Percentiles rank a stretch among this genome's conserved stretches.
Conservation (phyloP, 306 rosid genomes). For the Cucurbita maxima region DNA sequence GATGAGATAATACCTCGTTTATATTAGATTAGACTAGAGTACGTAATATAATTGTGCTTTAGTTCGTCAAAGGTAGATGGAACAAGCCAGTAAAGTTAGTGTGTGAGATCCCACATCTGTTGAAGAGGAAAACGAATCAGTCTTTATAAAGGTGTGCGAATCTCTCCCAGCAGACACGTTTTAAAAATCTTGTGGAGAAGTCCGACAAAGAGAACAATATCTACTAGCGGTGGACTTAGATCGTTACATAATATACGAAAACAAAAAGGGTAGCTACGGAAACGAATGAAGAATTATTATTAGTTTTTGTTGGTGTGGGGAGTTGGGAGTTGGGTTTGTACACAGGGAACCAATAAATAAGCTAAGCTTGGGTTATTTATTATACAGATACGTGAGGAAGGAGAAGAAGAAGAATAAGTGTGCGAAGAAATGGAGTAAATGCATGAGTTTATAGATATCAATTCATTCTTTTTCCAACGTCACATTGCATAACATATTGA, state of each 20-base stretch:
- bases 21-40: neutral
- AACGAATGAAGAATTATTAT: neutral
- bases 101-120: too few relatives aligned
- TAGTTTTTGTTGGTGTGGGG: neutral
- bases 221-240: too few relatives aligned
- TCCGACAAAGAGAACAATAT: too few relatives aligned
- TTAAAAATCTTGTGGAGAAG: too few relatives aligned
- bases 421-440: neutral
- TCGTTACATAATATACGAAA: too few relatives aligned
- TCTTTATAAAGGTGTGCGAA: too few relatives aligned
- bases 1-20: neutral
- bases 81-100: too few relatives aligned
- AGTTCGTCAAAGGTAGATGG: too few relatives aligned
- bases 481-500: neutral
- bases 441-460: neutral
- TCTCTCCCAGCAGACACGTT: too few relatives aligned
- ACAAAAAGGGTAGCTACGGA: too few relatives aligned
- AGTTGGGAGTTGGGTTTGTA: neutral
- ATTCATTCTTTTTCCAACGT: neutral
- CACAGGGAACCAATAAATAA: slow-evolving; percentile 1
- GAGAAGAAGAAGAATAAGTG: neutral
- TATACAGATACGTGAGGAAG: neutral
- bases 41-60: neutral
- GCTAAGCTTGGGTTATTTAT: neutral
- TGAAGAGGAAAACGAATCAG: too few relatives aligned